phyloP scores from a whole-genome alignment of 257 asterid species.

The Misopates orontium region DNA sequence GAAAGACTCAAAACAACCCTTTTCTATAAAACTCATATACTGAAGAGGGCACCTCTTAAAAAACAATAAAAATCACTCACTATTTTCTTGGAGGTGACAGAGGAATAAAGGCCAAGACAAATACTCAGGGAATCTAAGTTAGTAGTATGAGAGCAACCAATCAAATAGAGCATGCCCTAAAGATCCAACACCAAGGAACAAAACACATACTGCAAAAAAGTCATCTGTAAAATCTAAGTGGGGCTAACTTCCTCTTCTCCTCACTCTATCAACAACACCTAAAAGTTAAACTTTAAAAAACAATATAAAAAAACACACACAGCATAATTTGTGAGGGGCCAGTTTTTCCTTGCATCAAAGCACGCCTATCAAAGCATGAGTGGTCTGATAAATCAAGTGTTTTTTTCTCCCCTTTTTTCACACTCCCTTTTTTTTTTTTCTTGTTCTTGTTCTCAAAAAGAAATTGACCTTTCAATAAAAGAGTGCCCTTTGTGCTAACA shows the following conservation, averaged over 20 bases:
- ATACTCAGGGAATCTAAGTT: slow-evolving; percentile 49
- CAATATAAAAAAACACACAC: slow-evolving; percentile 22
- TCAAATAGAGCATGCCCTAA: slow-evolving; percentile 57
- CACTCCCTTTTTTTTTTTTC: slow-evolving; percentile 24
- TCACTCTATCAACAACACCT: slow-evolving; percentile 46
- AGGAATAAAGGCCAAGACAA: slow-evolving; percentile 35
- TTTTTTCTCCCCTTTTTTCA: slow-evolving; percentile 22
- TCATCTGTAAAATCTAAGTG: slow-evolving; percentile 71
- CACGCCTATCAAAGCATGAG: slow-evolving; percentile 90
- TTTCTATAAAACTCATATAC: slow-evolving; percentile 25
- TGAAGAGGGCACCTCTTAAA: slow-evolving; percentile 17
- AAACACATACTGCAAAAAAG: slow-evolving; percentile 66
- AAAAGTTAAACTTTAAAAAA: slow-evolving; percentile 32
- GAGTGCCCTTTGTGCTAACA: slow-evolving; percentile 42
- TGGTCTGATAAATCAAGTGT: slow-evolving; percentile 63
- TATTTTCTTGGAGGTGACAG: slow-evolving; percentile 29
- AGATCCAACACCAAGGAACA: slow-evolving; percentile 70
- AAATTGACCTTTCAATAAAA: slow-evolving; percentile 77
- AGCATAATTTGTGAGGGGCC: slow-evolving; percentile 43
- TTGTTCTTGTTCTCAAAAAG: slow-evolving; percentile 48
- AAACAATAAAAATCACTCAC: slow-evolving; percentile 1
- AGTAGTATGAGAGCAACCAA: slow-evolving; percentile 49
- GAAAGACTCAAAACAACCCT: not conserved
- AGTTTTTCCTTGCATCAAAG: slow-evolving; percentile 62
- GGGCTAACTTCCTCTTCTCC: slow-evolving; percentile 63